Evolutionary conservation across 2,329 filamentous ascomycete genomes (phyloP).

Genomic region (Cladophialophora chaetospira): DNA sequence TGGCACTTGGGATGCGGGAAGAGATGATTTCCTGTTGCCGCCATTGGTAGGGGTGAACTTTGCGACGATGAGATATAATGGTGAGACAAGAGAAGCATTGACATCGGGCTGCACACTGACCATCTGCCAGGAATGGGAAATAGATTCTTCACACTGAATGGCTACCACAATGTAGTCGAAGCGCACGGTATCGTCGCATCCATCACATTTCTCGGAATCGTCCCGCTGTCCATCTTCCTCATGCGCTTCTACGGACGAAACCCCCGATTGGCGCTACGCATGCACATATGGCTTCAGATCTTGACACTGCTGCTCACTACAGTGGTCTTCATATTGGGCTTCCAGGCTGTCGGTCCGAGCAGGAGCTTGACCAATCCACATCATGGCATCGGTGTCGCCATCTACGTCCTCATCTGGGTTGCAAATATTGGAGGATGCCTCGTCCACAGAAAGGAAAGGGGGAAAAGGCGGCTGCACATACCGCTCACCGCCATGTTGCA

Average conservation of each 20-base stretch:
- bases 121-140: slow-evolving; percentile 63
- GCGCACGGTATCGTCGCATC: slow-evolving; percentile 63
- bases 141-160: slow-evolving; percentile 60
- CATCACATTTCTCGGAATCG: slow-evolving; percentile 62
- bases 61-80: slow-evolving; percentile 68
- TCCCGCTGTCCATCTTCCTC: slow-evolving; percentile 62
- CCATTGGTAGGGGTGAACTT: slow-evolving; percentile 67
- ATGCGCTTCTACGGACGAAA: slow-evolving; percentile 62
- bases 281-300: slow-evolving; percentile 66
- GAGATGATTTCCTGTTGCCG: slow-evolving; percentile 65
- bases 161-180: slow-evolving; percentile 60
- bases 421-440: slow-evolving; percentile 62
- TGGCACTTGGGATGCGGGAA: slow-evolving; percentile 64
- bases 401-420: slow-evolving; percentile 62
- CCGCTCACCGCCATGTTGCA: slow-evolving; percentile 70
- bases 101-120: slow-evolving; percentile 20
- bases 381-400: slow-evolving; percentile 66
- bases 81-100: slow-evolving; percentile 40
- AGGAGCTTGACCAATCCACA: slow-evolving; percentile 66
- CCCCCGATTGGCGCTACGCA: slow-evolving; percentile 57
- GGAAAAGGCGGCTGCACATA: slow-evolving; percentile 55
- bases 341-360: slow-evolving; percentile 63
- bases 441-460: slow-evolving; percentile 57
- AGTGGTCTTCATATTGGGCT: slow-evolving; percentile 63
- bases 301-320: slow-evolving; percentile 62